Conservation (phyloP, 2,329 filamentous ascomycete species). For the Penicillium sp. region DNA sequence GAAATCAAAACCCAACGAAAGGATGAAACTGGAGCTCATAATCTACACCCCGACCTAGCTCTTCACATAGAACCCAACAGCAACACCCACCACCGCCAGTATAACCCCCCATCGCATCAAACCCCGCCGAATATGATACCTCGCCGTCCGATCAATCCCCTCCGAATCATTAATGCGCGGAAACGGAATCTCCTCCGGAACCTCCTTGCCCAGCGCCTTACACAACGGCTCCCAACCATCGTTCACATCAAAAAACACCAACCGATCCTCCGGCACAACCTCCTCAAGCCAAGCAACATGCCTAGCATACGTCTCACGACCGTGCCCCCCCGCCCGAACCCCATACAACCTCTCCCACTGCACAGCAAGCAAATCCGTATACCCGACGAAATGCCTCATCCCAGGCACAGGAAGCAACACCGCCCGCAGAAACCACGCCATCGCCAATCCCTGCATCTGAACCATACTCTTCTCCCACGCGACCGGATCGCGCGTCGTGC, state of each 20-base stretch:
- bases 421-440: not conserved
- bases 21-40: too few relatives aligned
- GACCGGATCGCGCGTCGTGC: not conserved
- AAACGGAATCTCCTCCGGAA: not conserved
- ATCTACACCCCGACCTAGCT: not conserved
- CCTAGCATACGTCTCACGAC: not conserved
- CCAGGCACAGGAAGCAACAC: not conserved
- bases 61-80: not conserved
- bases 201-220: not conserved
- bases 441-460: not conserved
- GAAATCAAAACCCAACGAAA: too few relatives aligned
- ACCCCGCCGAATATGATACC: not conserved
- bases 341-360: not conserved
- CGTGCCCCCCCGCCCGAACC: not conserved
- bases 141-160: not conserved
- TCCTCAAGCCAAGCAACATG: not conserved
- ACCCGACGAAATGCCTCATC: not conserved
- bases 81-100: not conserved
- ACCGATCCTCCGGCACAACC: not conserved
- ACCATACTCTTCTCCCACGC: not conserved
- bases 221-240: not conserved
- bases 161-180: not conserved
- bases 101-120: not conserved
- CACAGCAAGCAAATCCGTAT: not conserved
- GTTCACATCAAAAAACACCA: not conserved